Base-by-base conservation (phyloP, 2,329 filamentous ascomycete genomes). In the Pyrenochaeta sp. region DNA sequence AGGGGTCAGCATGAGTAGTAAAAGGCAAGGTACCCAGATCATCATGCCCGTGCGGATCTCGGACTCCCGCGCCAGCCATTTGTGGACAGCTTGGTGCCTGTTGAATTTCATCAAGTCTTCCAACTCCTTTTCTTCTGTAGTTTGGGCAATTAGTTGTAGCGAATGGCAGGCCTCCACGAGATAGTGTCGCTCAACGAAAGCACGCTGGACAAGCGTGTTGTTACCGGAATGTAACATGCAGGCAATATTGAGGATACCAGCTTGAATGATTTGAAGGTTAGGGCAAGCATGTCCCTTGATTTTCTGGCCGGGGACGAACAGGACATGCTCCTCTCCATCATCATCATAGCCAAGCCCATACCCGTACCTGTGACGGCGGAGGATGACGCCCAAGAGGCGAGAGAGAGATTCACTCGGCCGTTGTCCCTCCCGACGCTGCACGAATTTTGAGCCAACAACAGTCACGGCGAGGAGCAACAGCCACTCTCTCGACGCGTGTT, bases 381-480 rank as follows among this genome's bases (percentile, higher is more conserved):
- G 40, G 3, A 45, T 44, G 7, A 27, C 18, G 21, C 32, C 32
- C n/a, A 61, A 40, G 10, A 54, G 17, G 20, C 30, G 41, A 11
- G 17, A 49, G 12, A 56, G 49, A 2, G 18, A 20, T 18, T 47
- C 42, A 18, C 20, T 18, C 11, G 31, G 29, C 17, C 29, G 31
- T 7, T 17, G 27, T 15, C 41, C 29, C 12, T 51, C 52, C 14
- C n/a, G 35, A 18, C 41, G 37, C 7, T 53, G 21, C 47, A 57
- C 39, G 40, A 64, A 71, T 31, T 59, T 66, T 17, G 66, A 64
- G 9, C 69, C 72, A 2, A 73, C 54, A 30, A 66, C 55, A 7
- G 59, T 61, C n/a, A 73, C 54, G 7, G 68, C 68, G 15, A 73
- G 51, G 14, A 66, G 51, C 9, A 71, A 56, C 9, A 68, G 46